Base-by-base conservation (phyloP, 2,329 filamentous ascomycete genomes). In the Cryphonectria naterciae region DNA sequence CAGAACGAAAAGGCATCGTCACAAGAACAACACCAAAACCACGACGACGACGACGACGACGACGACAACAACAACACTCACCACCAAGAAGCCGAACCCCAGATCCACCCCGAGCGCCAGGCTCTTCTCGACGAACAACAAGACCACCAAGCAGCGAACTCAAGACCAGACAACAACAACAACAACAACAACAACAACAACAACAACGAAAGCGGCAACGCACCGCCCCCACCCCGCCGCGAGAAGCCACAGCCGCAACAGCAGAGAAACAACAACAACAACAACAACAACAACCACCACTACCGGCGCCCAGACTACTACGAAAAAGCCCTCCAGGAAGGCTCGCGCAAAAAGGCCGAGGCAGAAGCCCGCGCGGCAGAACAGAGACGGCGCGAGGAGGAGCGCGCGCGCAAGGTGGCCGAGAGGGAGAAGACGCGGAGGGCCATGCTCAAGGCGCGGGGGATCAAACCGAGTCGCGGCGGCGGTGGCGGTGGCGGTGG, bases 371-470 rank as follows among this genome's bases (percentile, higher is more conserved):
- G 83, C 32, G 76, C 77, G 4, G 78, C 78, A 49, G 86, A 87
- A 77, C 76, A 79, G 7, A 79, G 81, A 76, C 80, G 81, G 25
- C 82, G 84, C 54, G 87, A 88, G 73, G 88, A 89, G 72, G 90
- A 95, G 78, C 87, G 89, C 1, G 88, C 91, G 77, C 86, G 85
- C 74, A 88, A 89, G 73, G 83, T 87, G 4, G 91, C 92, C 65
- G 89, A 91, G 75, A 89, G 91, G 17, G 85, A 89, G 75, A 85
- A 85, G 72, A 88, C 91, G 76, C 86, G 89, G 72, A 89, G 87
- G 75, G 89, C 91, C 74, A 88, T 93, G 80, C 91, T 92, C 74
- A 92, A 91, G 79, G 93, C 95, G 67, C 85, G 91, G 62, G 86
- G 85, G 75, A 86, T 86, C 0, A 91, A 92, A 75, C 84, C 83